phyloP scores from a whole-genome alignment of 1,139 yeast species.

The Geotrichum citri-aurantii region DNA sequence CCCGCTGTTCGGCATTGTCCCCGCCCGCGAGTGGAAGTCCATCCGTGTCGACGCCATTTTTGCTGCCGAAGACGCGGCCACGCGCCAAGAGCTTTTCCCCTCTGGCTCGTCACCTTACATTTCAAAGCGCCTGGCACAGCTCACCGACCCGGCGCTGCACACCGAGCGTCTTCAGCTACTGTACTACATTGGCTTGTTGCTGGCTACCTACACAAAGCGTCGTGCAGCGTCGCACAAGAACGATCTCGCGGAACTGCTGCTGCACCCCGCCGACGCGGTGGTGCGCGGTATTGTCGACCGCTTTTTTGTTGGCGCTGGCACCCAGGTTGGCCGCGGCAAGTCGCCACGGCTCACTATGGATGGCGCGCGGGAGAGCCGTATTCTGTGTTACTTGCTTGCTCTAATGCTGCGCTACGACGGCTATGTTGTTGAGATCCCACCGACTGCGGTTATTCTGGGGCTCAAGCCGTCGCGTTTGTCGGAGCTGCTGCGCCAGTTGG shows the following conservation, averaged over 20 bases:
- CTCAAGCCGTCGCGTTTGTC: constrained; percentile 71
- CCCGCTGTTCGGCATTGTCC: constrained; percentile 65
- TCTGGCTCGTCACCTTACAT: constrained; percentile 47
- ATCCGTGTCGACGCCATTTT: constrained; percentile 58
- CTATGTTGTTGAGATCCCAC: constrained; percentile 68
- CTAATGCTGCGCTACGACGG: constrained; percentile 69
- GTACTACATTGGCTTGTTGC: constrained; percentile 69
- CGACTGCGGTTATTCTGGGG: constrained; percentile 79
- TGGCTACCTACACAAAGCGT: constrained; percentile 74
- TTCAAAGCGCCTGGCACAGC: constrained; percentile 42
- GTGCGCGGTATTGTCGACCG: constrained; percentile 68
- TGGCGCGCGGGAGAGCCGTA: constrained; percentile 80
- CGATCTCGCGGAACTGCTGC: constrained; percentile 54
- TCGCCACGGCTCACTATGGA: constrained; percentile 58
- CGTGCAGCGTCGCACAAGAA: constrained; percentile 56
- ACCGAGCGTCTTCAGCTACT: constrained; percentile 59
- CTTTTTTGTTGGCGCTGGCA: constrained; percentile 42
- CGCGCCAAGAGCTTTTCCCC: constrained; percentile 57
- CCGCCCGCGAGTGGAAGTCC: constrained; percentile 55
- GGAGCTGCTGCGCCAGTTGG: constrained; percentile 69
- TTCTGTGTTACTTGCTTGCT: constrained; percentile 72
- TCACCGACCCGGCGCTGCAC: constrained; percentile 35
- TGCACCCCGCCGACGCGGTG: constrained; percentile 64
- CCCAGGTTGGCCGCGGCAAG: constrained; percentile 40
- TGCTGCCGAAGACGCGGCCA: constrained; percentile 45